Conservation (phyloP, 208 protist species). For the Vickermania spadyakhi region DNA sequence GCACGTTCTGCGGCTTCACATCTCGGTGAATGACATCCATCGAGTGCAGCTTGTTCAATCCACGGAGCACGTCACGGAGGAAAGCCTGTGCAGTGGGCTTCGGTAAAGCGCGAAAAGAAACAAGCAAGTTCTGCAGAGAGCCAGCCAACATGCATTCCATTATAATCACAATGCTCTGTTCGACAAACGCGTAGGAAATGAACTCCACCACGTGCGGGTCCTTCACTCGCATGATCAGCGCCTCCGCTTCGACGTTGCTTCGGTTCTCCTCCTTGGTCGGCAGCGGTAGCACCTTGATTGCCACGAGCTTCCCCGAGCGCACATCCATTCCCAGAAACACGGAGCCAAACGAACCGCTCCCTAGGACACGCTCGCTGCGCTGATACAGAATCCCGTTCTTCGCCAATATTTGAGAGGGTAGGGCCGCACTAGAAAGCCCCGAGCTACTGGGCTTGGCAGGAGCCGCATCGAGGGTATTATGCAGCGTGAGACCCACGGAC, state of each 20-base stretch:
- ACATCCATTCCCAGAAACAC: constrained; percentile 85
- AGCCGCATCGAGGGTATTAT: not conserved
- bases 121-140: constrained; percentile 70
- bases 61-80: constrained; percentile 74
- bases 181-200: constrained; percentile 70
- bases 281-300: constrained; percentile 80
- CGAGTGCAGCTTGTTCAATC: constrained; percentile 76
- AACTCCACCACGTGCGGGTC: constrained; percentile 83
- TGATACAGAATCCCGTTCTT: constrained; percentile 70
- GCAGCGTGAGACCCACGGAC: constrained; percentile 23
- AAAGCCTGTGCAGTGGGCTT: constrained; percentile 53
- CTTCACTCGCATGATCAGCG: constrained; percentile 74
- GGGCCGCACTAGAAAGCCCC: constrained; percentile 4
- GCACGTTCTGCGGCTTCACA: constrained; percentile 89
- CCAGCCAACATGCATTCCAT: constrained; percentile 90
- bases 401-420: constrained; percentile 52
- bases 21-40: constrained; percentile 83
- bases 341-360: constrained; percentile 76
- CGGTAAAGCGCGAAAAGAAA: constrained; percentile 60
- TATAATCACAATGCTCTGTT: constrained; percentile 64
- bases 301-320: constrained; percentile 64
- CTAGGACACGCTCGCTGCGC: constrained; percentile 70
- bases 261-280: constrained; percentile 53
- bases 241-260: constrained; percentile 62
- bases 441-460: constrained; percentile 1